Percentiles rank a stretch among this genome's conserved stretches.
Evolutionary conservation across 805 yeast genomes (phyloP).

Genomic region (Tetrapisispora phaffii): DNA sequence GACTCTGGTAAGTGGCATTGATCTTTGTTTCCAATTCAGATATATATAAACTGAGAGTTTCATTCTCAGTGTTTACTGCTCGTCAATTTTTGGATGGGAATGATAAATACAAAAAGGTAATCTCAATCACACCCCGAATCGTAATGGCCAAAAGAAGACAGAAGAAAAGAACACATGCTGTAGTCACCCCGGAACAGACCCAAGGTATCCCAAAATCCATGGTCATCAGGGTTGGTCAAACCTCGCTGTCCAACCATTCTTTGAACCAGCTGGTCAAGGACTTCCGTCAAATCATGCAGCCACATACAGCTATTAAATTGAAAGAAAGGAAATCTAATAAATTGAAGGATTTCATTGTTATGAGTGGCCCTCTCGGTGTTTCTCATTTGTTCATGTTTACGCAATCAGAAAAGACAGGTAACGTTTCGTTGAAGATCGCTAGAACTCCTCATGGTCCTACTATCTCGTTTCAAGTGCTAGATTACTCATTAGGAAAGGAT

Average conservation of each 20-base stretch:
- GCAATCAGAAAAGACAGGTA: constrained; percentile 68
- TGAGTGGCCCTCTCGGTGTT: constrained; percentile 96
- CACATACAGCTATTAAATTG: constrained; percentile 86
- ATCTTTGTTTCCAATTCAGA: too few species aligned
- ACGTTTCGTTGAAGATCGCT: constrained; percentile 66
- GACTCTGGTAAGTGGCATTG: too few species aligned
- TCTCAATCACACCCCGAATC: too few species aligned
- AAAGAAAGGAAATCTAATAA: constrained; percentile 81
- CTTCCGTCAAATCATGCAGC: constrained; percentile 85
- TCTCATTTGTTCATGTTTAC: constrained; percentile 80
- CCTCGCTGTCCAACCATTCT: constrained; percentile 53
- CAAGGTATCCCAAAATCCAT: constrained; percentile 81
- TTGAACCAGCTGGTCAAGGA: constrained; percentile 78
- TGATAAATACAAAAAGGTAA: too few species aligned
- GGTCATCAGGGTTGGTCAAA: constrained; percentile 76
- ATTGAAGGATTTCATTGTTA: constrained; percentile 88
- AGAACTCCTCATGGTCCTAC: constrained; percentile 94
- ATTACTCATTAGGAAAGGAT: constrained; percentile 76
- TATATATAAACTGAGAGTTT: too few species aligned
- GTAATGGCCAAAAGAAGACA: constrained; percentile 48
- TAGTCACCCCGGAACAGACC: constrained; percentile 50
- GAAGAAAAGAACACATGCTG: constrained; percentile 81
- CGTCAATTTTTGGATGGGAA: too few species aligned
- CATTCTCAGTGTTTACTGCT: too few species aligned
- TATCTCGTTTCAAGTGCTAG: constrained; percentile 64